These are phyloP conservation scores for Teratosphaeria destructans DNA, from an alignment of 2,329 filamentous ascomycete species.

Conservation along the genomic window DNA sequence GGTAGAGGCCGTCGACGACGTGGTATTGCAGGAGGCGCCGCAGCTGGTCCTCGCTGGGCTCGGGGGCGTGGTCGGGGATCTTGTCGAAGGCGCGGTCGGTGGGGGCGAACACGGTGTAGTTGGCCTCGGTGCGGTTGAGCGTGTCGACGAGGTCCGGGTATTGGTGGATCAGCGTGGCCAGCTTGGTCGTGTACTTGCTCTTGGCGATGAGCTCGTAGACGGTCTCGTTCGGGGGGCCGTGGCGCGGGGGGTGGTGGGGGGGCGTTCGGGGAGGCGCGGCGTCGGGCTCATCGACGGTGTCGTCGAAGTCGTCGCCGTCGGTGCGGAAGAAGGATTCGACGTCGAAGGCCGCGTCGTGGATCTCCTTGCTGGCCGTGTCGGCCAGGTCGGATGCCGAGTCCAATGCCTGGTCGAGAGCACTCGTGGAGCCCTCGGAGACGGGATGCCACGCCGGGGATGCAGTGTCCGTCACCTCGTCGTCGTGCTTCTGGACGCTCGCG, in stretches of 20 bases:
- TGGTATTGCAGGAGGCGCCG: slow-evolving; percentile 66
- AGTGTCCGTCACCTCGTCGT: slow-evolving; percentile 10
- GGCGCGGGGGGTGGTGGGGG: slow-evolving; percentile 15
- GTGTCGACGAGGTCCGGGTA: slow-evolving; percentile 60
- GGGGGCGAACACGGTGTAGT: slow-evolving; percentile 75
- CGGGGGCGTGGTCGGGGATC: slow-evolving; percentile 44
- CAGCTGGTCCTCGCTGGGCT: slow-evolving; percentile 60
- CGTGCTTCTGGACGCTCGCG: slow-evolving; percentile 15
- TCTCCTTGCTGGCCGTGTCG: slow-evolving; percentile 29
- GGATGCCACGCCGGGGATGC: slow-evolving; percentile 15
- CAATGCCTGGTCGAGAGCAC: slow-evolving; percentile 35
- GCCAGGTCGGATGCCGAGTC: slow-evolving; percentile 29
- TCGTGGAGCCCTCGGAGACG: slow-evolving; percentile 22
- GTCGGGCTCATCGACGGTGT: slow-evolving; percentile 24
- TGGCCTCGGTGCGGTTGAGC: slow-evolving; percentile 63
- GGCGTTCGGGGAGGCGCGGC: slow-evolving; percentile 8
- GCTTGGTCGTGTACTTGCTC: slow-evolving; percentile 66
- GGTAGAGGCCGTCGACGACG: slow-evolving; percentile 56
- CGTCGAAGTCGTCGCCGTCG: slow-evolving; percentile 23
- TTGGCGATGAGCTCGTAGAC: slow-evolving; percentile 70
- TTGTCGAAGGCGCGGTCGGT: slow-evolving; percentile 65
- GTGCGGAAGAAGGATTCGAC: slow-evolving; percentile 37
- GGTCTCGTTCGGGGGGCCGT: slow-evolving; percentile 47
- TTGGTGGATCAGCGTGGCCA: slow-evolving; percentile 64
- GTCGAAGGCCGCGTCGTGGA: slow-evolving; percentile 35